Evolutionary conservation across 2,329 filamentous ascomycete genomes (phyloP).

Genomic region (Claviceps humidiphila): DNA sequence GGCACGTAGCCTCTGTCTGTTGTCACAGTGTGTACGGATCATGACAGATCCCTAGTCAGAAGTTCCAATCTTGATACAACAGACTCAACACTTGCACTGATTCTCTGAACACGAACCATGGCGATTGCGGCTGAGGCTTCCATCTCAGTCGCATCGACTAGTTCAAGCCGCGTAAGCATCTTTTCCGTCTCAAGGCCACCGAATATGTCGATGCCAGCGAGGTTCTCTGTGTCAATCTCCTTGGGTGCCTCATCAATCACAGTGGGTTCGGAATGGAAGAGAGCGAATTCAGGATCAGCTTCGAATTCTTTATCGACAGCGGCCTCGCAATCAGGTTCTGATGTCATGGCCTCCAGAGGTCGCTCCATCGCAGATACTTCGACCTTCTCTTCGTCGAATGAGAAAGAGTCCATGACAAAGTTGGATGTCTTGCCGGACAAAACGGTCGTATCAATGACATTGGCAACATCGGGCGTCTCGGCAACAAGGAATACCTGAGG

Average conservation of each 20-base stretch:
- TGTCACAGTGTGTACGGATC: neutral
- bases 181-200: conserved; percentile 51
- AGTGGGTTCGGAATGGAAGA: conserved; percentile 37
- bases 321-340: conserved; percentile 15
- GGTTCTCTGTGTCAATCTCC: conserved; percentile 29
- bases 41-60: conserved; percentile 22
- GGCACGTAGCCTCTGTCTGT: neutral
- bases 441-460: conserved; percentile 42
- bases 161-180: conserved; percentile 45
- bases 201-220: conserved; percentile 30
- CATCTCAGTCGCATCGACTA: conserved; percentile 46
- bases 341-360: conserved; percentile 23
- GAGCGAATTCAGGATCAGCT: conserved; percentile 46
- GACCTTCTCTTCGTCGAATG: conserved; percentile 39
- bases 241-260: conserved; percentile 15
- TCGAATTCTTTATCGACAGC: conserved; percentile 44
- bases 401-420: conserved; percentile 33
- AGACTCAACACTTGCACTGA: conserved; percentile 26
- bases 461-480: conserved; percentile 54
- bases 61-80: conserved; percentile 25
- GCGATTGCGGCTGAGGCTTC: conserved; percentile 29
- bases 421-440: conserved; percentile 60
- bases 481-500: conserved; percentile 58
- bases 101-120: conserved; percentile 36
- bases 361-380: conserved; percentile 41